Evolutionary conservation across 2,329 filamentous ascomycete species (phyloP), one percentile per base, ranked within the genome.

Genomic region (Claviceps digitariae): DNA sequence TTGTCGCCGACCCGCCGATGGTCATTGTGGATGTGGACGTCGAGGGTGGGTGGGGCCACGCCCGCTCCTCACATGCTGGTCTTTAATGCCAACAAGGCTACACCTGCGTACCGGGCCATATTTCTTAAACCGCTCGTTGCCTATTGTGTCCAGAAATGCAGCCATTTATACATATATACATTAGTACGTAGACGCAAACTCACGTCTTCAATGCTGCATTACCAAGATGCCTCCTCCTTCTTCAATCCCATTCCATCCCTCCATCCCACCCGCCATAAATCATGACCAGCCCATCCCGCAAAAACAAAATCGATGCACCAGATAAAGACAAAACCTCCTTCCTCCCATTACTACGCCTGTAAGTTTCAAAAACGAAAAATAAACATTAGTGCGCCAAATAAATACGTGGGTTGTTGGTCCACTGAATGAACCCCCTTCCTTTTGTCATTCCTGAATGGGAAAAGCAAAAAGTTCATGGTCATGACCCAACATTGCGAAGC

Each of bases 1-100:
- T 64, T 62, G 57, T 55, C 63, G 61, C 64, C 64, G 64, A 64
- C 23, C 34, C 54, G 54, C 64, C 64, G 65, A 67, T 43, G 31
- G 15, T 41, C n/a, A n/a, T 27, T 21, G 17, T 23, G 8, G 5
- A 29, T 25, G 25, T 20, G 13, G 27, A n/a, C 2, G 21, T 2
- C 45, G 15, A 12, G 17, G 3, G 17, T 8, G n/a, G n/a, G 38
- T 15, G 27, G 27, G 27, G 27, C 27, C 4, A 29, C 27, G 27
- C 4, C 27, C 27, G 8, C 27, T 29, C 8, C n/a, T n/a, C n/a
- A n/a, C n/a, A n/a, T n/a, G n/a, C n/a, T n/a, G n/a, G n/a, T n/a
- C n/a, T n/a, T n/a, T n/a, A n/a, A n/a, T n/a, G n/a, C n/a, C n/a
- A n/a, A n/a, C n/a, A n/a, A n/a, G n/a, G n/a, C n/a, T n/a, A n/a